Conservation (phyloP, 2,329 filamentous ascomycete genomes). For the Aureobasidium sp. region DNA sequence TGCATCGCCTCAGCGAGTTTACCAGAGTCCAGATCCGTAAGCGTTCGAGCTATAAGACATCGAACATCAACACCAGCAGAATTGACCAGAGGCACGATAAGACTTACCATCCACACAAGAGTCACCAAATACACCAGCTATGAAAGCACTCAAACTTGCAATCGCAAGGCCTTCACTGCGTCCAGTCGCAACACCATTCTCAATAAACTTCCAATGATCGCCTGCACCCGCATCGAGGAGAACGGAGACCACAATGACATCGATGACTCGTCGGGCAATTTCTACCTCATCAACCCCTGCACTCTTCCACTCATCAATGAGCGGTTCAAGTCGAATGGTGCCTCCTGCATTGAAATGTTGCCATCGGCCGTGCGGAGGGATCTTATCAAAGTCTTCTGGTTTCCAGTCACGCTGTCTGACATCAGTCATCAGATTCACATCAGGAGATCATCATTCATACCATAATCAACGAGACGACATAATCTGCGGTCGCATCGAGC, state of each 20-base stretch:
- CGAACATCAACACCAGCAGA: conserved; percentile 50
- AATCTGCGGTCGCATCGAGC: conserved; percentile 73
- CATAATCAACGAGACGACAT: conserved; percentile 87
- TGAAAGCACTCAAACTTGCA: conserved; percentile 76
- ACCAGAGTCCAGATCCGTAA: too few species aligned
- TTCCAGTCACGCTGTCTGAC: conserved; percentile 6
- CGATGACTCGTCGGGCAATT: conserved; percentile 62
- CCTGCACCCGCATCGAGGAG: conserved; percentile 78
- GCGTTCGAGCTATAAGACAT: conserved; percentile 66
- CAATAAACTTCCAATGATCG: conserved; percentile 79
- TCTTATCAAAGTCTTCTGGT: conserved; percentile 48
- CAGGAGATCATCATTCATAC: conserved; percentile 50
- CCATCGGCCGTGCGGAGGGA: conserved; percentile 75
- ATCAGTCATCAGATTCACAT: background rate
- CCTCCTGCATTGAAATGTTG: conserved; percentile 73
- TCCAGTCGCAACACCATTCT: conserved; percentile 68
- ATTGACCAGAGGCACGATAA: too few species aligned
- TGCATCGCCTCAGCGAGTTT: conserved; percentile 72
- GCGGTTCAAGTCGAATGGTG: conserved; percentile 58
- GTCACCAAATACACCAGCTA: conserved; percentile 68
- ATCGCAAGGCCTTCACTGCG: conserved; percentile 78
- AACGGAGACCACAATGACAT: conserved; percentile 68
- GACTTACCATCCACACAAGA: conserved; percentile 12
- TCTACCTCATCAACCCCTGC: conserved; percentile 56
- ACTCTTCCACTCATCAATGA: conserved; percentile 58